Evolutionary conservation across 345 rosid genomes (phyloP).

Genomic region (Kernera saxatilis): DNA sequence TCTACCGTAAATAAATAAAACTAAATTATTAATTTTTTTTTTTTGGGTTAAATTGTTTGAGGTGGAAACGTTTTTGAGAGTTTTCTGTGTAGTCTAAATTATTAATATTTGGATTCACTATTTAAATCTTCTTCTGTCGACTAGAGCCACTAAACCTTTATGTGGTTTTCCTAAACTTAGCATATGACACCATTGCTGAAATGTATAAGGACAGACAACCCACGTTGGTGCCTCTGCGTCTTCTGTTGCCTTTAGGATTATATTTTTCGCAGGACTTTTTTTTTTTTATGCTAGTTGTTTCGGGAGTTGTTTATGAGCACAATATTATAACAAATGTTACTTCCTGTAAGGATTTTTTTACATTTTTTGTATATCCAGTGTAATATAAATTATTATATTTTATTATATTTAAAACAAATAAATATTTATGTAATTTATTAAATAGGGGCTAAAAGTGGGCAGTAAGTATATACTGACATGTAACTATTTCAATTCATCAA

Average conservation of each 20-base stretch:
- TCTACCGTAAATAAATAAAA: background rate
- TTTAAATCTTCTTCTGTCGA: background rate
- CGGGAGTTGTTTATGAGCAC: background rate
- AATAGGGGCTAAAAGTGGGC: too few species aligned
- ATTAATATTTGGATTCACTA: background rate
- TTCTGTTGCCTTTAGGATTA: background rate
- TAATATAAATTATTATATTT: too few species aligned
- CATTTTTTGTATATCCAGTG: too few species aligned
- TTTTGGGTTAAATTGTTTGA: too few species aligned
- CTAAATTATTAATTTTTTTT: background rate
- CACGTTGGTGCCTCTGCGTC: background rate
- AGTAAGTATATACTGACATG: too few species aligned
- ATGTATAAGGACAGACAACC: background rate
- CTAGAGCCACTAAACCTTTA: background rate
- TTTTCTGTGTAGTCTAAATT: too few species aligned
- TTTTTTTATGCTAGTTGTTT: background rate
- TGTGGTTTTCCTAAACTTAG: background rate
- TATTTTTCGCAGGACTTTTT: background rate
- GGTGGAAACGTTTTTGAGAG: too few species aligned
- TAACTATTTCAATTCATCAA: too few species aligned
- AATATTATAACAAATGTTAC: too few species aligned
- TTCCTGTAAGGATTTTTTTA: too few species aligned
- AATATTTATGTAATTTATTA: too few species aligned
- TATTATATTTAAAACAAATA: too few species aligned
- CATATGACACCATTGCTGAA: background rate